phyloP scores from a whole-genome alignment of 1,139 yeast genomes.

The Blastobotrys proliferans region DNA sequence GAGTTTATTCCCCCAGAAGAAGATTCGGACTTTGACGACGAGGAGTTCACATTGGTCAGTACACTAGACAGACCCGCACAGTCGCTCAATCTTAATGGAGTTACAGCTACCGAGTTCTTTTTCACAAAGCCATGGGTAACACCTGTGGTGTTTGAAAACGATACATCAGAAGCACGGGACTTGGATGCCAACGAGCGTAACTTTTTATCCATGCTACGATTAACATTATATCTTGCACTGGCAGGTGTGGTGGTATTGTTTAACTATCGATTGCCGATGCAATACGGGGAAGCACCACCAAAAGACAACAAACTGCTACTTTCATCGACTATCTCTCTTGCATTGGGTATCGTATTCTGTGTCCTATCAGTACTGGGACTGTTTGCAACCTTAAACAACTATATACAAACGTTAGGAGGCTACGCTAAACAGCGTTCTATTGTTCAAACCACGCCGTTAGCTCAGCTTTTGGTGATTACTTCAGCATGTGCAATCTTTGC shows the following conservation, averaged over 20 bases:
- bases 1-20: too few relatives aligned
- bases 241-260: constrained; percentile 30
- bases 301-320: constrained; percentile 5
- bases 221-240: constrained; percentile 28
- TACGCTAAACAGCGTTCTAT: constrained; percentile 24
- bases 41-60: not conserved
- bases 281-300: constrained; percentile 1
- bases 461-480: constrained; percentile 17
- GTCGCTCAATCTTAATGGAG: constrained; percentile 9
- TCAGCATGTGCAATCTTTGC: constrained; percentile 23
- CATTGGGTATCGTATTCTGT: constrained; percentile 25
- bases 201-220: constrained; percentile 29
- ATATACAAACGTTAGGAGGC: constrained; percentile 23
- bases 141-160: constrained; percentile 28
- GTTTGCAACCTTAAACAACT: constrained; percentile 22
- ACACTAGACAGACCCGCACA: constrained; percentile 13
- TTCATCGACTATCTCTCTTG: constrained; percentile 12
- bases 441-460: constrained; percentile 21
- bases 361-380: constrained; percentile 22
- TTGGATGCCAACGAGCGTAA: constrained; percentile 35
- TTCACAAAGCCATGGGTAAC: constrained; percentile 4
- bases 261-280: constrained; percentile 20
- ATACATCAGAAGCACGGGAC: constrained; percentile 36
- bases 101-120: constrained; percentile 12
- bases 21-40: constrained; percentile 7